phyloP scores from a whole-genome alignment of 73 alveolate genomes.

The Paraurostyla sp. region DNA sequence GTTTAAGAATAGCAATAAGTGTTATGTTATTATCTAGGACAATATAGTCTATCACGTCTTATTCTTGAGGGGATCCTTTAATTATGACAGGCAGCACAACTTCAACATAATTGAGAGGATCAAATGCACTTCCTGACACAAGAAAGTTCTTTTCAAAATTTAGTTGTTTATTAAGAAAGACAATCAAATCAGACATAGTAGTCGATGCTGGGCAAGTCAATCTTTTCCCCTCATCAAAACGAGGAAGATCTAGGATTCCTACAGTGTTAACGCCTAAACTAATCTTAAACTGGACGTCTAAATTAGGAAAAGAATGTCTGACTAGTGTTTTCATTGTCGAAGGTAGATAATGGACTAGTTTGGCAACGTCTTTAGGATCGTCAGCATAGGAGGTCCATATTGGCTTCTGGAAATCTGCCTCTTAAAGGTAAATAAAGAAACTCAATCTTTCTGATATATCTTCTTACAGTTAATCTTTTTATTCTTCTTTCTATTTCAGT shows the following conservation, averaged over 20 bases:
- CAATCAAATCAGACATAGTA: slow-evolving; percentile 8
- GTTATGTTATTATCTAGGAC: too few relatives aligned
- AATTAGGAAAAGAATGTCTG: neutral
- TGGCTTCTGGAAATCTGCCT: slow-evolving; percentile 48
- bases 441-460: neutral
- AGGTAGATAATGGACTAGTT: slow-evolving; percentile 25
- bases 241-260: slow-evolving; percentile 17
- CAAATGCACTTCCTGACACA: slow-evolving; percentile 11
- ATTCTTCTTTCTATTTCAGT: neutral
- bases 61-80: neutral
- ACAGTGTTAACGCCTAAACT: slow-evolving; percentile 23
- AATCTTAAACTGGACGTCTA: neutral
- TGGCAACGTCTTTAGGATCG: slow-evolving; percentile 18
- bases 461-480: neutral
- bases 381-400: slow-evolving; percentile 44
- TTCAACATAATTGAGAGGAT: slow-evolving; percentile 27
- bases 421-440: slow-evolving; percentile 20
- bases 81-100: slow-evolving; percentile 14
- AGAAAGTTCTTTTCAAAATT: slow-evolving; percentile 12
- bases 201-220: slow-evolving; percentile 35
- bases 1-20: too few relatives aligned
- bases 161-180: neutral
- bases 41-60: neutral
- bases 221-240: slow-evolving; percentile 15
- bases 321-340: neutral